Conservation (phyloP, 2,329 filamentous ascomycete genomes). For the Neonectria coccinea region DNA sequence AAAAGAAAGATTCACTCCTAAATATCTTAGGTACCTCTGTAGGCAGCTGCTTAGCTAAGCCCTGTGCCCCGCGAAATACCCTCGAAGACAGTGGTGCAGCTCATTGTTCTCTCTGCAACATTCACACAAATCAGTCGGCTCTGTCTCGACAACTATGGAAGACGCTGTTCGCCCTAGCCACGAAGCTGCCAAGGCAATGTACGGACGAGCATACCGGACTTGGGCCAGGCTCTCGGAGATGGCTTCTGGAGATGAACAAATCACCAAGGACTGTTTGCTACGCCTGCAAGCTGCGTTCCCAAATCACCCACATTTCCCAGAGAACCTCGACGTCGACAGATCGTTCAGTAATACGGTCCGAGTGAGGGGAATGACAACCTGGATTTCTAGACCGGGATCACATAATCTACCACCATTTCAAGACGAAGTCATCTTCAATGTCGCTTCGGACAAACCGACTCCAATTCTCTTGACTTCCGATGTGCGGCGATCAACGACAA, state of each 20-base stretch:
- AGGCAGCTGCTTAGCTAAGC: too few species aligned
- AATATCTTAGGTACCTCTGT: too few species aligned
- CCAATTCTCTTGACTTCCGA: slow-evolving; percentile 19
- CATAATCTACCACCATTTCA: slow-evolving; percentile 21
- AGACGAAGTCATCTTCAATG: slow-evolving; percentile 10
- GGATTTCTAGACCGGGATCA: not conserved
- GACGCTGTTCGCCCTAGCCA: not conserved
- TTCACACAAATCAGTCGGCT: too few species aligned
- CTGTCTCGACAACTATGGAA: not conserved
- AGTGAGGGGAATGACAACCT: not conserved
- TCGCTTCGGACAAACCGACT: slow-evolving; percentile 20
- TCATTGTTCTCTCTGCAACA: too few species aligned
- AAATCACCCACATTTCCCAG: not conserved
- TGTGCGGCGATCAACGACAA: not conserved
- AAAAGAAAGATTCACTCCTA: too few species aligned
- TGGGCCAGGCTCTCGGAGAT: not conserved
- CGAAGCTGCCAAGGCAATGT: not conserved
- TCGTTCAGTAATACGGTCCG: not conserved
- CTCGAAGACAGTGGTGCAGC: too few species aligned
- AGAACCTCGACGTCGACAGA: not conserved
- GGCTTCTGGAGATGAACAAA: not conserved
- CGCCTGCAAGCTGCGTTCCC: not conserved
- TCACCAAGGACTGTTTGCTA: not conserved
- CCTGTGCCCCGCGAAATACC: too few species aligned
- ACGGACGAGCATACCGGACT: not conserved